phyloP scores from a whole-genome alignment of 805 yeast genomes.

The Ogataea ramenticola region DNA sequence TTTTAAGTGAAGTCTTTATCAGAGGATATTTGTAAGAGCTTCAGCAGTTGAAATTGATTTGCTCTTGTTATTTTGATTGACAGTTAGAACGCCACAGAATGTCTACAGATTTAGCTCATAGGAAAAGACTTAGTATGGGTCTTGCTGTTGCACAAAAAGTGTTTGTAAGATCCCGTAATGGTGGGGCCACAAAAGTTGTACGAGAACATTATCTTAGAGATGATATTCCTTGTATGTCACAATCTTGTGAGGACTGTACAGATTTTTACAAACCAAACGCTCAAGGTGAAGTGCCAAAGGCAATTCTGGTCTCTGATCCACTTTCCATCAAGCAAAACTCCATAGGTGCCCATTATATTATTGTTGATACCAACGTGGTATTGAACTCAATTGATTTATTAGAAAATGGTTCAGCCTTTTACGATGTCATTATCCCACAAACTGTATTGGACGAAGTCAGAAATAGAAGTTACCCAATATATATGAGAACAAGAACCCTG shows the following conservation, averaged over 20 bases:
- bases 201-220: conserved; percentile 89
- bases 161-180: conserved; percentile 83
- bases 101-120: conserved; percentile 10
- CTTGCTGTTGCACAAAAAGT: conserved; percentile 77
- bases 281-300: conserved; percentile 54
- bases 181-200: conserved; percentile 84
- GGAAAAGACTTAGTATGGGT: conserved; percentile 43
- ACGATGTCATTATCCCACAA: conserved; percentile 91
- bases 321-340: conserved; percentile 29
- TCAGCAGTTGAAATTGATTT: too few relatives aligned
- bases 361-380: conserved; percentile 84
- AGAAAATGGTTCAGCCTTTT: conserved; percentile 69
- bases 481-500: conserved; percentile 72
- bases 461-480: conserved; percentile 80
- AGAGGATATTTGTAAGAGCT: too few relatives aligned
- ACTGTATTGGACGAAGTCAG: conserved; percentile 91
- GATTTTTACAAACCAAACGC: conserved; percentile 53
- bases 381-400: conserved; percentile 84
- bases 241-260: conserved; percentile 57
- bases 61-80: too few relatives aligned
- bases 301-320: conserved; percentile 63
- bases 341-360: conserved; percentile 70
- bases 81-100: too few relatives aligned
- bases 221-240: conserved; percentile 88
- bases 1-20: too few relatives aligned